Percentiles rank a stretch among this genome's conserved stretches.
These are phyloP conservation scores for Cyberlindnera galapagoensis DNA, from an alignment of 805 yeast genomes.

Conservation along the genomic window DNA sequence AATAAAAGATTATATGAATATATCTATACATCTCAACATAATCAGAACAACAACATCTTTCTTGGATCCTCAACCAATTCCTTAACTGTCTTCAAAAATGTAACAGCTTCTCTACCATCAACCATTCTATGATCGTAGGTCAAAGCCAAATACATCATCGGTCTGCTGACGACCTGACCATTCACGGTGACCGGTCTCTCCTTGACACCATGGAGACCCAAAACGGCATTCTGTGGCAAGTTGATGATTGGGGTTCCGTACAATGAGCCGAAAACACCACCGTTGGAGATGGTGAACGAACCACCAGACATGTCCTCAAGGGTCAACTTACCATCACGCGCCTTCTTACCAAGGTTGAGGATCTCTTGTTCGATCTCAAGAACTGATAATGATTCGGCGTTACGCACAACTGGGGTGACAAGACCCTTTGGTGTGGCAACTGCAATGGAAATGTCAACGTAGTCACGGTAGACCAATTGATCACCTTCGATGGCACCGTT, in stretches of 20 bases:
- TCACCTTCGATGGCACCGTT: conserved; percentile 94
- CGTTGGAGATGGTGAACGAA: conserved; percentile 97
- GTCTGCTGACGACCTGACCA: conserved; percentile 94
- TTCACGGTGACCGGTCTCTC: conserved; percentile 95
- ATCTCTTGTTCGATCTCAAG: conserved; percentile 89
- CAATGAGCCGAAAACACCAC: conserved; percentile 97
- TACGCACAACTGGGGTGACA: conserved; percentile 96
- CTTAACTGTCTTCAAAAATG: conserved; percentile 91
- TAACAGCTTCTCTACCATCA: conserved; percentile 98
- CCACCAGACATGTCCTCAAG: conserved; percentile 99
- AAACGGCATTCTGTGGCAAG: conserved; percentile 96
- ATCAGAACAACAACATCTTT: conserved; percentile 73
- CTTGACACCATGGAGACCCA: conserved; percentile 96
- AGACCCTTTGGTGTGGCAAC: conserved; percentile 99
- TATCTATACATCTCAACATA: too few species aligned
- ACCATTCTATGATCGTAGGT: conserved; percentile 97
- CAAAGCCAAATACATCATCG: conserved; percentile 99
- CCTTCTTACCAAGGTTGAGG: conserved; percentile 74
- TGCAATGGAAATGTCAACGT: conserved; percentile 91
- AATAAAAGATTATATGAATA: not conserved
- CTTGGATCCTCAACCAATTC: conserved; percentile 98
- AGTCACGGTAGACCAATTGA: conserved; percentile 93
- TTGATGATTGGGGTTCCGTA: conserved; percentile 98
- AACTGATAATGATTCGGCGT: conserved; percentile 85
- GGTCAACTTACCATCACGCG: conserved; percentile 94